Evolutionary conservation across 116 monocot genomes (phyloP).

Genomic region (Zostera marina): DNA sequence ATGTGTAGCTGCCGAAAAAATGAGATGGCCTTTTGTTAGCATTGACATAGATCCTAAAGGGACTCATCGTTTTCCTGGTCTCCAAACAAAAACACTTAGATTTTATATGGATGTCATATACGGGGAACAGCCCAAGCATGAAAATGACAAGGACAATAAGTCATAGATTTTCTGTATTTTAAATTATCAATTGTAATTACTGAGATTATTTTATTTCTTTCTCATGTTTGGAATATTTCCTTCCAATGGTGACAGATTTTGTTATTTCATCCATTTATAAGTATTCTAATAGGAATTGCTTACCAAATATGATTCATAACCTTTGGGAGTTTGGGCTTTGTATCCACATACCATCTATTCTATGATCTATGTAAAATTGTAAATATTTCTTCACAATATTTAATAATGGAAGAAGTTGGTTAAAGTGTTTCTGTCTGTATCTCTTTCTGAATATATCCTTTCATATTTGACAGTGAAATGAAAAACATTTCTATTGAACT

Average conservation of each 20-base stretch:
- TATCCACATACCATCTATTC: too few relatives aligned
- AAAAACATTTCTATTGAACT: too few relatives aligned
- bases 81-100: constrained; percentile 31
- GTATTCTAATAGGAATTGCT: not conserved
- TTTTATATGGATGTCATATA: constrained; percentile 55
- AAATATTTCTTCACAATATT: too few relatives aligned
- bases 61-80: constrained; percentile 60
- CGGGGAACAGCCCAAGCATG: constrained; percentile 11
- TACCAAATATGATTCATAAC: not conserved
- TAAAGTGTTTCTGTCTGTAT: too few relatives aligned
- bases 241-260: not conserved
- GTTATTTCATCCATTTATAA: too few relatives aligned
- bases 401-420: too few relatives aligned
- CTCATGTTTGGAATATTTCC: not conserved
- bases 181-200: not conserved
- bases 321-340: too few relatives aligned
- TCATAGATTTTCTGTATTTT: not conserved
- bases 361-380: too few relatives aligned
- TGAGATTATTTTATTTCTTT: not conserved
- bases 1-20: constrained; percentile 52
- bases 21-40: constrained; percentile 80
- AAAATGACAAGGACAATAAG: constrained; percentile 1
- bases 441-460: too few relatives aligned
- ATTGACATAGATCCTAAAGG: constrained; percentile 48
- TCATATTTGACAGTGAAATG: too few relatives aligned